phyloP scores from a whole-genome alignment of 345 rosid genomes.

The Corchorus capsularis region DNA sequence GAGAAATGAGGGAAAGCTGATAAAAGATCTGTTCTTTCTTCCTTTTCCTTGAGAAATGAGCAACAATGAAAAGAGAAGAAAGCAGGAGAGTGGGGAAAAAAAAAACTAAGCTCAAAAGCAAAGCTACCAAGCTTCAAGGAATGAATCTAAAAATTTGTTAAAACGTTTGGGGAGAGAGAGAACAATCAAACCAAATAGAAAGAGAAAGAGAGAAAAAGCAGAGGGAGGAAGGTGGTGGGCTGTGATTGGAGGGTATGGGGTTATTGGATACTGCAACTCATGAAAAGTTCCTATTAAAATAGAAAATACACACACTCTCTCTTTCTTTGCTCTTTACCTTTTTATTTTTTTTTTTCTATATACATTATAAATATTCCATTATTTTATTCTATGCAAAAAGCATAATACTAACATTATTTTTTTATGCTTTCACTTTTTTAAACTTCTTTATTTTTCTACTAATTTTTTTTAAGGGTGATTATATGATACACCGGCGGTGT shows the following conservation, averaged over 20 bases:
- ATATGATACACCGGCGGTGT: too few species aligned
- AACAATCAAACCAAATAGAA: background rate
- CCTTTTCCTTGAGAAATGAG: constrained; percentile 28
- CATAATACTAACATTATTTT: background rate
- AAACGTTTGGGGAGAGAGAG: constrained; percentile 12
- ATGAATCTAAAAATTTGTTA: constrained; percentile 37
- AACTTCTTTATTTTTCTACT: background rate
- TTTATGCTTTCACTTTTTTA: background rate
- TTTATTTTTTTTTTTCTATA: background rate
- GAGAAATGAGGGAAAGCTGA: constrained; percentile 19
- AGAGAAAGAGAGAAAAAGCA: background rate
- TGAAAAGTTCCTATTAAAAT: constrained; percentile 36
- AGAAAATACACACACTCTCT: background rate
- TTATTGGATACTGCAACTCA: constrained; percentile 44
- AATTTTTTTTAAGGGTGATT: too few species aligned
- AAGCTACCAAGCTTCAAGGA: constrained; percentile 31
- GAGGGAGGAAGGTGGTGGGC: constrained; percentile 37
- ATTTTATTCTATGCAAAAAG: constrained; percentile 11
- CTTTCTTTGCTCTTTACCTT: background rate
- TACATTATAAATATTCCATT: background rate
- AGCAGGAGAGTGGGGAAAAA: background rate
- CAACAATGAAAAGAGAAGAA: constrained; percentile 24
- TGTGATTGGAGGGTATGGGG: constrained; percentile 52
- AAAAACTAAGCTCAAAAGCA: constrained; percentile 18
- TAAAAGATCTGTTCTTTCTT: constrained; percentile 33